Conservation (phyloP, 805 yeast genomes). For the Wickerhamiella spandovensis region DNA sequence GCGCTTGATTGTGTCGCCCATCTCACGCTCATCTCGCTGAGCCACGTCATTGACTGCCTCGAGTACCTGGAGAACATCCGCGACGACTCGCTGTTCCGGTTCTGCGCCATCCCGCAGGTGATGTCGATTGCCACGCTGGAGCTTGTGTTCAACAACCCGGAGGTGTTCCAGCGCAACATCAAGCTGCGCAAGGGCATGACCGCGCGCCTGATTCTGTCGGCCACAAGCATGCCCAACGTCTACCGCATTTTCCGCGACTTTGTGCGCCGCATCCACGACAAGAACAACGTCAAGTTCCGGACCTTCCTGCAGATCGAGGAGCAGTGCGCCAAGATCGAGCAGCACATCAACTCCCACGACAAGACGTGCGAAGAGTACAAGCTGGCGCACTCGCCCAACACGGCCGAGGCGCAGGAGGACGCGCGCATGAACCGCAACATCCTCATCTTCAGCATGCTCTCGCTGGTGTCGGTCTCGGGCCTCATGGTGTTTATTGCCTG, state of each 20-base stretch:
- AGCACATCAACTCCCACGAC: slow-evolving; percentile 48
- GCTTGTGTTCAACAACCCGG: slow-evolving; percentile 66
- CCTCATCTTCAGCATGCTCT: neutral
- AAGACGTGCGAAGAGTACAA: slow-evolving; percentile 4
- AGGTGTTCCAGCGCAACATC: slow-evolving; percentile 55
- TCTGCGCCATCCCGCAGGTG: slow-evolving; percentile 96
- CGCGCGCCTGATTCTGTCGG: slow-evolving; percentile 54
- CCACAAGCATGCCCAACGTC: slow-evolving; percentile 65
- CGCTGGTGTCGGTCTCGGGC: neutral
- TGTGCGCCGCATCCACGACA: slow-evolving; percentile 61
- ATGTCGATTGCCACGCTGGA: slow-evolving; percentile 97
- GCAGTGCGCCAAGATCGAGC: slow-evolving; percentile 78
- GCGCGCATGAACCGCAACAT: neutral
- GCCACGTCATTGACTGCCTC: slow-evolving; percentile 65
- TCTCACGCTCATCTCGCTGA: slow-evolving; percentile 63
- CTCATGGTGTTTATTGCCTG: neutral
- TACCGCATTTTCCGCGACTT: slow-evolving; percentile 65
- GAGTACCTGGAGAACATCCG: slow-evolving; percentile 59
- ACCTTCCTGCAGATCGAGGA: slow-evolving; percentile 74
- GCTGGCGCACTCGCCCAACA: neutral
- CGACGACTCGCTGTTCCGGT: slow-evolving; percentile 75
- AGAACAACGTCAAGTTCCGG: slow-evolving; percentile 71
- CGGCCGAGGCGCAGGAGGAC: neutral
- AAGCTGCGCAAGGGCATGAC: slow-evolving; percentile 88
- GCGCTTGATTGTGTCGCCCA: slow-evolving; percentile 74